Percentiles rank a stretch among this genome's conserved stretches.
Evolutionary conservation across 225 moss, liverwort and hornwort genomes (phyloP).

Genomic region (Anthoceros angustus): DNA sequence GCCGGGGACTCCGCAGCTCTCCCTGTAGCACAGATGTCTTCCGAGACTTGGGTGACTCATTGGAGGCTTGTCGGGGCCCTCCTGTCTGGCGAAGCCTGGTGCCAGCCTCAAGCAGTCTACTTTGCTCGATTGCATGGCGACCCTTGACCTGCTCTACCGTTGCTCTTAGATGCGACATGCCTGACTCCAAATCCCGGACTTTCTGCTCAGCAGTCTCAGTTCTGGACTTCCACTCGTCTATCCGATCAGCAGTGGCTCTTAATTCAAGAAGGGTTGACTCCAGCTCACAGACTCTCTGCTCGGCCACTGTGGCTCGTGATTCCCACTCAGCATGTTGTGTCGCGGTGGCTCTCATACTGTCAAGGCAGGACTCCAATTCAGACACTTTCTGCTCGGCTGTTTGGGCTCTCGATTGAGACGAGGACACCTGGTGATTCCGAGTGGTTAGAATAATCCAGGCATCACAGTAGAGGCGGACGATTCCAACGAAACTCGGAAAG

Average conservation of each 20-base stretch:
- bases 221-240: not conserved
- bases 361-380: not conserved
- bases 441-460: not conserved
- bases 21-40: not conserved
- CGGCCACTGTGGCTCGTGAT: not conserved
- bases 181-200: not conserved
- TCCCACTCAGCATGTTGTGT: not conserved
- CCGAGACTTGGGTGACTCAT: not conserved
- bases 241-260: not conserved
- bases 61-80: not conserved
- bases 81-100: not conserved
- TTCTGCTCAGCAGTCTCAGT: not conserved
- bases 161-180: constrained; percentile 4
- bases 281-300: not conserved
- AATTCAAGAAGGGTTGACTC: not conserved
- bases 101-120: not conserved
- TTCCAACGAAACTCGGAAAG: not conserved
- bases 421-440: not conserved
- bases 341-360: not conserved
- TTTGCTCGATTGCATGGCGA: not conserved
- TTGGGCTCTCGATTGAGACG: not conserved
- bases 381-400: not conserved
- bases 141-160: constrained; percentile 2
- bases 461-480: not conserved
- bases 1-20: not conserved